Percentiles rank a stretch among this genome's conserved stretches.
Conservation (phyloP, 169 alveolate species). For the Plasmodium yoelii region DNA sequence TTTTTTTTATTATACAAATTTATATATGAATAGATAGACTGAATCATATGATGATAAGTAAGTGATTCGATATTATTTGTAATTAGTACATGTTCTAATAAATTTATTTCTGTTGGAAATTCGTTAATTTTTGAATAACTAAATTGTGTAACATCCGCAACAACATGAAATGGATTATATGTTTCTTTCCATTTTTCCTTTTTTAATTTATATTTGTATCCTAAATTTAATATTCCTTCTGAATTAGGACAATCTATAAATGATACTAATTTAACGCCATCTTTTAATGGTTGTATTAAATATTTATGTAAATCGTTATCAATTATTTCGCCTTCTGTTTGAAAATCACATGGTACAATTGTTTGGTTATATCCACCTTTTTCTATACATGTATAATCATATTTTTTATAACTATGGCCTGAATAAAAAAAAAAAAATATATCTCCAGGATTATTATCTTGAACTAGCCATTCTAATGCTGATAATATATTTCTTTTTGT, state of each 20-base stretch:
- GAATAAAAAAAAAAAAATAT: conserved; percentile 82
- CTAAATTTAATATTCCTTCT: conserved; percentile 67
- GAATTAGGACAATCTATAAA: conserved; percentile 81
- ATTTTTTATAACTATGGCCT: conserved; percentile 81
- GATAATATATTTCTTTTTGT: conserved; percentile 53
- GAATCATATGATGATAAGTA: conserved; percentile 35
- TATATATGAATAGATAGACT: conserved; percentile 16
- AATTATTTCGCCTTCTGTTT: conserved; percentile 65
- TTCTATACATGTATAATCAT: conserved; percentile 43
- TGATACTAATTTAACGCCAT: conserved; percentile 79
- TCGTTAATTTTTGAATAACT: conserved; percentile 43
- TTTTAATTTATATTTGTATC: conserved; percentile 52
- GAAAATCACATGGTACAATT: conserved; percentile 81
- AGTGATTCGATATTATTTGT: not conserved
- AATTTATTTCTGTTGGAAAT: conserved; percentile 28
- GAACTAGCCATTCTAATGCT: conserved; percentile 76
- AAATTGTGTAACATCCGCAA: conserved; percentile 59
- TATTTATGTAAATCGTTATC: conserved; percentile 77
- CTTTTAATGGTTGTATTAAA: conserved; percentile 75
- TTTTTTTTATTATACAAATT: conserved; percentile 15
- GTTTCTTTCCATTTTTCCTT: conserved; percentile 58
- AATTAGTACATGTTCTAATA: conserved; percentile 26
- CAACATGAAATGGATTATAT: conserved; percentile 59
- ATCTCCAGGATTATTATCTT: conserved; percentile 80
- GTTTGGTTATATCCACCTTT: conserved; percentile 85